These are phyloP conservation scores for Malus orientalis DNA, from an alignment of 306 rosid genomes.

Conservation along the genomic window DNA sequence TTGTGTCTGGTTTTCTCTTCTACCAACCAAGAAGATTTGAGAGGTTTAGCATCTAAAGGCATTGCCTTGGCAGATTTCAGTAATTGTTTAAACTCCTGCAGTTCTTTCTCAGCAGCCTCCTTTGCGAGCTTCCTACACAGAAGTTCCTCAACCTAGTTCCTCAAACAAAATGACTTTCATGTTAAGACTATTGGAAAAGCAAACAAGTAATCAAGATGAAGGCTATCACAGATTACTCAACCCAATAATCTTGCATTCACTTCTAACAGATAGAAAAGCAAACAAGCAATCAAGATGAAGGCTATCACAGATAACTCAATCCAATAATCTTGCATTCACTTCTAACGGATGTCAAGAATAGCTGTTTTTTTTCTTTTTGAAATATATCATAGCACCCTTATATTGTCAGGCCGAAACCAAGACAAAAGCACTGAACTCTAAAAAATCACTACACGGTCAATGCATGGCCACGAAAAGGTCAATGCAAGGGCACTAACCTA, in stretches of 20 bases:
- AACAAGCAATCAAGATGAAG: constrained; percentile 1
- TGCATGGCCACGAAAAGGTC: not conserved
- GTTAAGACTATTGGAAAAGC: constrained; percentile 3
- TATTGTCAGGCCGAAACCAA: not conserved
- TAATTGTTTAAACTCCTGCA: constrained; percentile 51
- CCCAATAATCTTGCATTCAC: not conserved
- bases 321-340: not conserved
- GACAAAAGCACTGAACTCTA: not conserved
- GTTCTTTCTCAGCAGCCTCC: constrained; percentile 83
- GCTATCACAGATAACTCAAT: constrained; percentile 1
- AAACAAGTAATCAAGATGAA: constrained; percentile 1
- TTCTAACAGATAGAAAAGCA: not conserved
- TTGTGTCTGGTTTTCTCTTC: constrained; percentile 56
- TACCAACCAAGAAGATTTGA: constrained; percentile 64
- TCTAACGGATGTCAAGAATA: not conserved
- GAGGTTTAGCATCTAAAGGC: constrained; percentile 62
- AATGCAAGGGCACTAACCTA: not conserved
- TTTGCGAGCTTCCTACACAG: constrained; percentile 58
- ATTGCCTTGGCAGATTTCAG: constrained; percentile 61
- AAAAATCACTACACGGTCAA: not conserved
- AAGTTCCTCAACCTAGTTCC: constrained; percentile 81
- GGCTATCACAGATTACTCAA: constrained; percentile 1
- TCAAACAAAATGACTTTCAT: not conserved
- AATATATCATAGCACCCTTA: not conserved
- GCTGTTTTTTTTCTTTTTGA: not conserved